Evolutionary conservation across 352 stramenopile species (phyloP), one percentile per base, ranked within the genome.

Genomic region (Phytophthora pini): DNA sequence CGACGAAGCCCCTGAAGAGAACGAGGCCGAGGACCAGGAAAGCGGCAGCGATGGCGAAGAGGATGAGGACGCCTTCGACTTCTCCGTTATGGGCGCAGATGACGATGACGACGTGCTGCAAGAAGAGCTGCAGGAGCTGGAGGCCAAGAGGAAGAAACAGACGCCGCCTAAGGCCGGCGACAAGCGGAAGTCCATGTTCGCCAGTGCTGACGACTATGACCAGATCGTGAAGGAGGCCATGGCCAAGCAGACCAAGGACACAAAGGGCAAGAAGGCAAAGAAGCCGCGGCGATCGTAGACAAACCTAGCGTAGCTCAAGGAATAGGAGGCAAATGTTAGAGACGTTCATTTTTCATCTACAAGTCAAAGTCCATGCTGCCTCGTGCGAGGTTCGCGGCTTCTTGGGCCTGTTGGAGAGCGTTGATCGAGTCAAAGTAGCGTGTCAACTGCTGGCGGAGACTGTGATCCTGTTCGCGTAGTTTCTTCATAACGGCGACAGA

Each of bases 141-240:
- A 79, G 32, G 55, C 71, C 11, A 86, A 79, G 69, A 68, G 65
- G n/a, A 81, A 81, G 52, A 87, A 82, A 65, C 84, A 92, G 57
- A 84, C 73, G 13, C 61, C 60, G n/a, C 73, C 75, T 9, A 76
- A 77, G 53, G 60, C 63, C 0, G 66, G 62, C 4, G 62, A 70
- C 10, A 92, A 92, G 70, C 81, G 85, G 20, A 91, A 91, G 55
- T 74, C 79, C 31, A 72, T 84, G 65, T 94, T 94, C 54, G 84
- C 80, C n/a, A 80, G 74, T 24, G 84, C 86, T 31, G 86, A 93
- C 56, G 82, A 93, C 67, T 93, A 92, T 65, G 84, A 90, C 10
- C 52, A 69, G 65, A 86, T 93, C 66, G 79, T 93, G 54, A 72
- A 77, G 41, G 70, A 91, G 9, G 82, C 84, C 26, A 71, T 89